Evolutionary conservation across 176 grass and related monocot species (phyloP).

Genomic region (Triticum aestivum): IWGSC_CS_RefSeq_v2.1 NC_057805.1:387403109-387403608

Average conservation of each 20-base stretch:
- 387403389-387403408: constrained; percentile 28
- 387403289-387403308: not conserved
- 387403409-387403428: constrained; percentile 1
- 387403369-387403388: not conserved
- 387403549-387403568: not conserved
- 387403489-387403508: not conserved
- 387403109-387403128: constrained; percentile 99
- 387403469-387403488: constrained; percentile 10
- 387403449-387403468: not conserved
- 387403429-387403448: constrained; percentile 20
- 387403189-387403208: not conserved
- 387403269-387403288: not conserved
- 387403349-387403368: not conserved
- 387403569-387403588: not conserved
- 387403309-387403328: not conserved
- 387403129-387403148: constrained; percentile 91
- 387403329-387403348: not conserved
- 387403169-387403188: constrained; percentile 98
- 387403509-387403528: not conserved
- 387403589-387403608: not conserved
- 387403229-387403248: not conserved
- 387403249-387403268: not conserved
- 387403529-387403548: not conserved
- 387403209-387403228: not conserved
- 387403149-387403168: constrained; percentile 99